phyloP scores from a whole-genome alignment of 1,139 yeast species.

The Magnusiomyces suaveolens region DNA sequence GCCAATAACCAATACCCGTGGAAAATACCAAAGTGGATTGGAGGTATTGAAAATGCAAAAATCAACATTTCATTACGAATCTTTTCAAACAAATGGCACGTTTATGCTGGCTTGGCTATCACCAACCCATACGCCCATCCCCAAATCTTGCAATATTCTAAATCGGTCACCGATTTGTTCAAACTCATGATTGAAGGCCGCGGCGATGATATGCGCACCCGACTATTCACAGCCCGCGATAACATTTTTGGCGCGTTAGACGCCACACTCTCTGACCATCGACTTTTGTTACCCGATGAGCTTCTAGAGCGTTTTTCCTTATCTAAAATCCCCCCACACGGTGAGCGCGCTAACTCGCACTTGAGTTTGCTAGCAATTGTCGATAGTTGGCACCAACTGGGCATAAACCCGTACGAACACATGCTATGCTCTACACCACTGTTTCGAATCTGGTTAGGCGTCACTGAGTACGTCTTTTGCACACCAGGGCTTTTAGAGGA shows the following conservation, averaged over 20 bases:
- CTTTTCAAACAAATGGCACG: slow-evolving; percentile 93
- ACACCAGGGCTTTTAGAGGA: slow-evolving; percentile 66
- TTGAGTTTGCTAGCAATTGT: slow-evolving; percentile 80
- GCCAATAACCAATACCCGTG: slow-evolving; percentile 80
- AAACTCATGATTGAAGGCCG: slow-evolving; percentile 71
- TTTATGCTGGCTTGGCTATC: slow-evolving; percentile 93
- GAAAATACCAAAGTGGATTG: slow-evolving; percentile 79
- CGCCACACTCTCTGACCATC: slow-evolving; percentile 35
- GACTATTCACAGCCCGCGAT: slow-evolving; percentile 59
- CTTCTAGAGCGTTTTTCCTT: slow-evolving; percentile 71
- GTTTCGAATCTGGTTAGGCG: slow-evolving; percentile 87
- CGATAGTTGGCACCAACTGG: slow-evolving; percentile 82
- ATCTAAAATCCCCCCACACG: slow-evolving; percentile 64
- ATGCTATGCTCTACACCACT: slow-evolving; percentile 93
- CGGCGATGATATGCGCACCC: slow-evolving; percentile 44
- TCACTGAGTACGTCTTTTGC: slow-evolving; percentile 82
- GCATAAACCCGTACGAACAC: slow-evolving; percentile 89
- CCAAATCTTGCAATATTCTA: slow-evolving; percentile 83
- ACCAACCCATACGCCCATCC: slow-evolving; percentile 90
- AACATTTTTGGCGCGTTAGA: slow-evolving; percentile 62
- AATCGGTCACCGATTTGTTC: slow-evolving; percentile 72
- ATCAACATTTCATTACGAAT: slow-evolving; percentile 86
- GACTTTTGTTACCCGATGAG: slow-evolving; percentile 67
- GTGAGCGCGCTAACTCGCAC: slow-evolving; percentile 75
- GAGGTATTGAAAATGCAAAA: slow-evolving; percentile 93